Conservation (phyloP, 2,329 filamentous ascomycete genomes). For the Zymoseptoria brevis region DNA sequence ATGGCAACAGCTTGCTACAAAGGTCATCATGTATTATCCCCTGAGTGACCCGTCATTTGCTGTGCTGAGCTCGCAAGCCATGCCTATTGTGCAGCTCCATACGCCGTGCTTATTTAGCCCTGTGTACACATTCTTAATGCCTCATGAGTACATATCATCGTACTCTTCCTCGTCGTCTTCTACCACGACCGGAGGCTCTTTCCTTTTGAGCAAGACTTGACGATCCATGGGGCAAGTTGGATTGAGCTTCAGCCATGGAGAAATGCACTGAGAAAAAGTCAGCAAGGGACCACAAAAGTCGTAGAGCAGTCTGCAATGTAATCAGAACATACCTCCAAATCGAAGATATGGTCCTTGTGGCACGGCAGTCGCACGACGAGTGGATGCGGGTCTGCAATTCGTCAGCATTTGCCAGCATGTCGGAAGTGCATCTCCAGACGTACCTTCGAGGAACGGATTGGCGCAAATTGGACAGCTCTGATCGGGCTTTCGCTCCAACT, state of each 20-base stretch:
- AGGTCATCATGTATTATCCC: neutral
- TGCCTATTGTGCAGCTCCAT: neutral
- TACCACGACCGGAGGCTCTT: conserved; percentile 26
- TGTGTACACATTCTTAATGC: neutral
- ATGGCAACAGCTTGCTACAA: too few species aligned
- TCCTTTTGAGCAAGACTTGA: conserved; percentile 48
- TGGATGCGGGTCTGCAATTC: conserved; percentile 48
- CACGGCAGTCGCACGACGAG: conserved; percentile 56
- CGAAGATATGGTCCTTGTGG: conserved; percentile 54
- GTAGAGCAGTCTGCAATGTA: neutral
- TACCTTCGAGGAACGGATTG: conserved; percentile 53
- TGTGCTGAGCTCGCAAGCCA: neutral
- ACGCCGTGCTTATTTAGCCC: neutral
- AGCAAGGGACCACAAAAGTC: neutral
- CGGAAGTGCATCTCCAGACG: conserved; percentile 8
- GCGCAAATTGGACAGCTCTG: conserved; percentile 54
- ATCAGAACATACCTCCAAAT: conserved; percentile 41
- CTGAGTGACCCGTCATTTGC: neutral
- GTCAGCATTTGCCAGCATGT: neutral
- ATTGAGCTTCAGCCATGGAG: conserved; percentile 56
- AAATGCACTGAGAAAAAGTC: conserved; percentile 40
- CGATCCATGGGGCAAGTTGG: conserved; percentile 58
- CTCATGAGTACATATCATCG: conserved; percentile 44
- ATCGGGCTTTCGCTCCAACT: conserved; percentile 38
- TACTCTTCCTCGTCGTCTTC: conserved; percentile 46